A percentile compares a stretch with the other conserved stretches of the same genome.
Conservation (phyloP, 495 filamentous ascomycete species). For the Lasiosphaeria ovina region DNA sequence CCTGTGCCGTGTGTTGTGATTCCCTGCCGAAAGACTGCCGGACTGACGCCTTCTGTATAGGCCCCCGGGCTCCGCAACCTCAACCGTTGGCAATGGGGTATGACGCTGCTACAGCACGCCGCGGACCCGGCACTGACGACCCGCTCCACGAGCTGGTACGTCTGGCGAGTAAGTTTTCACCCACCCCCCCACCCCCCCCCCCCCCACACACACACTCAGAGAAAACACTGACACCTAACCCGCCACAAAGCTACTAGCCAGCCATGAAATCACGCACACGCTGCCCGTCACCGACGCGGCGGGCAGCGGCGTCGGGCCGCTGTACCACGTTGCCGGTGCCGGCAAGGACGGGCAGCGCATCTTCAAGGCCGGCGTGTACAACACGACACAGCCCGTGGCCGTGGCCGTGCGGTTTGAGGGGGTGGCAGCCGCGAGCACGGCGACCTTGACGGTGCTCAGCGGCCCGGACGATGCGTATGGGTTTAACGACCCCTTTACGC, state of each 20-base stretch:
- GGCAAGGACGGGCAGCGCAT: conserved; percentile 34
- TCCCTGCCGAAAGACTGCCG: background rate
- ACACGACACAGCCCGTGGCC: conserved; percentile 49
- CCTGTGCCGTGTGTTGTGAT: conserved; percentile 9
- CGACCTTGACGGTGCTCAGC: conserved; percentile 57
- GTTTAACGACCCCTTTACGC: conserved; percentile 36
- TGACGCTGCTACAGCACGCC: conserved; percentile 51
- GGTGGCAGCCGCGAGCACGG: conserved; percentile 40
- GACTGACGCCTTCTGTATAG: conserved; percentile 6
- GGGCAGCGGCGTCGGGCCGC: conserved; percentile 46
- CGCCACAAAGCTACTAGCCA: conserved; percentile 44
- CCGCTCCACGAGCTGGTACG: conserved; percentile 41
- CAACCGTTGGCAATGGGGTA: conserved; percentile 44
- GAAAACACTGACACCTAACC: conserved; percentile 23
- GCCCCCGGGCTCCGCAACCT: conserved; percentile 42
- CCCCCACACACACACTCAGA: too few species aligned
- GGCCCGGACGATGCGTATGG: conserved; percentile 48
- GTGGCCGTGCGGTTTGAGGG: conserved; percentile 57
- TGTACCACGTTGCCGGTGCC: conserved; percentile 57
- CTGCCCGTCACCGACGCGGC: conserved; percentile 46
- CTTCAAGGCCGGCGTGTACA: conserved; percentile 68
- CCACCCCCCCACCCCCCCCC: conserved; percentile 25
- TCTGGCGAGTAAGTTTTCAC: conserved; percentile 46
- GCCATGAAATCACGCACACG: conserved; percentile 54
- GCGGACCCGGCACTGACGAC: conserved; percentile 53